Evolutionary conservation across 805 yeast species (phyloP), one percentile per base, ranked within the genome.

Genomic region (Myxozyma lipomycoides): DNA sequence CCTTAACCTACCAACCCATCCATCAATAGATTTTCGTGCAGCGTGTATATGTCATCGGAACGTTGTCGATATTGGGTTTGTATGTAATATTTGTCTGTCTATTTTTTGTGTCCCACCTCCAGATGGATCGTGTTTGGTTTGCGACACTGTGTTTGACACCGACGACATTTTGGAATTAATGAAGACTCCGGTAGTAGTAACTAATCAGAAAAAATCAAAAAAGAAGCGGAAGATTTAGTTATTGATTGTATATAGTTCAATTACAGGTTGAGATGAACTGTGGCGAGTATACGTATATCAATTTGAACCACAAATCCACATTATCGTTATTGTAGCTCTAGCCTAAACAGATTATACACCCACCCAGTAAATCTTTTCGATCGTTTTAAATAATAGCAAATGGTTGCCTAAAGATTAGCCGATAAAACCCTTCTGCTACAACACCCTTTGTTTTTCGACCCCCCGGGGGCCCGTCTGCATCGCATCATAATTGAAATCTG

Each of bases 31-130:
- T 68, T 93, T 93, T 67, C 73, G 96, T 53, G 96, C 98, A 0
- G 88, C 95, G 17, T 93, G 98, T 67, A 91, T 88, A 62, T 70
- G 88, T 30, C 88, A 96, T 0, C 90, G 91, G n/a, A 79, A 82
- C 61, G 83, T 90, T 3, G 91, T 93, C 9, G 97, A 93, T 60
- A 77, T 91, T 38, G 99, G 98, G 0, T 90, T 79, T 61, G 97
- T 93, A 3, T 93, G 99, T 67, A 83, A 95, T 21, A 96, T 93
- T 23, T 93, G 99, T 65, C 70, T 91, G 18, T 90, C 97, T 64
- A 86, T 59, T 12, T 60, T 55, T 41, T 60, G 63, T 48, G 40
- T 45, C 19, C 56, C 59, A 1, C 96, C 97, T 0, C 76, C 73
- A 0, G 73, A 73, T 39, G 78, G 78, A 41, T 72, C 67, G 52